Evolutionary conservation across 768 basidiomycete genomes (phyloP), one percentile per base, ranked within the genome.

Genomic region (Termitomyces titanicus): DNA sequence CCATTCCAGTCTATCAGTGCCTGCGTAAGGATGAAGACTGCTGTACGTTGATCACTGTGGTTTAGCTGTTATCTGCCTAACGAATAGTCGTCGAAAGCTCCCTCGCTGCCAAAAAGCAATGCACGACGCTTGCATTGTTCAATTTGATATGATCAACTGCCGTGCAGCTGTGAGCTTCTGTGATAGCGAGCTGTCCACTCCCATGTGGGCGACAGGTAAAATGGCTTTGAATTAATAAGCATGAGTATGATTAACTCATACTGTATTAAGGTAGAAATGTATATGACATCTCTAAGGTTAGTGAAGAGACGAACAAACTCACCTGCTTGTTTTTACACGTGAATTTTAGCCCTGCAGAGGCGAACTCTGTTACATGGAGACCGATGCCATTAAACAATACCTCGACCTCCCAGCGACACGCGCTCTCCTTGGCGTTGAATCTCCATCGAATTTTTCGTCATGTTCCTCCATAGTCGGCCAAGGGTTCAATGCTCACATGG

Each of bases 151-250:
- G 20, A 82, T 87, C 35, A 74, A 80, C 55, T 93, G 91, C 62
- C 71, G 69, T n/a, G 85, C 84, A 12, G 86, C 89, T 2, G 74
- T 82, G 47, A 67, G 59, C 10, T 91, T 90, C 66, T 94, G 92
- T 67, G 75, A 81, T 48, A 68, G 64, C 20, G 75, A 83, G 57
- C 66, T 92, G 12, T 79, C 75, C 33, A 70, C 60, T 20, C 60
- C 57, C 2, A 66, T 66, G 65, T 62, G 77, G 75, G 70, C 75
- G 66, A 68, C 75, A 61, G 69, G 76, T 80, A 53, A 18, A n/a
- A 33, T 27, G 10, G 65, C 73, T 62, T 45, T 45, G n/a, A 44
- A 53, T 17, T 37, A 29, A 9, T 35, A 20, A 12, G 11, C 25
- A 27, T 4, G 9, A 12, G 0, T 37, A 53, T 31, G 40, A 13